These are phyloP conservation scores for Quercus berberidifolia DNA, from an alignment of 306 rosid species.

Conservation along the genomic window DNA sequence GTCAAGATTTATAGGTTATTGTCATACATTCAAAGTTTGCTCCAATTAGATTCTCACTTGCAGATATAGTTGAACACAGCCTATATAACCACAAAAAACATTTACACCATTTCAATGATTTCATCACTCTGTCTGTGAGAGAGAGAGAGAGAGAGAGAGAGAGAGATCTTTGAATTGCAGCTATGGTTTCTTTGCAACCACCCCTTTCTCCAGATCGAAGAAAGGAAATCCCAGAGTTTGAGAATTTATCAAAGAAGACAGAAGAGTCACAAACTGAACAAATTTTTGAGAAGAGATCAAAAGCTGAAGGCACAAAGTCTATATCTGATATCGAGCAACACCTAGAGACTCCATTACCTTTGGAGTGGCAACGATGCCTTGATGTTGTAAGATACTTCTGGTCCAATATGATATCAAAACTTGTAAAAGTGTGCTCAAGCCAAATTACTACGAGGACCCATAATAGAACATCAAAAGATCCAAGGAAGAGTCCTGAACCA, in stretches of 20 bases:
- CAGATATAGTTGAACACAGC: constrained; percentile 32
- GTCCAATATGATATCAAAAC: too few species aligned
- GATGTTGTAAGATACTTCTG: constrained; percentile 21
- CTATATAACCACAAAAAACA: constrained; percentile 54
- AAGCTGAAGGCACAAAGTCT: constrained; percentile 31
- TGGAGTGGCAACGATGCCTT: constrained; percentile 74
- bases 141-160: neutral
- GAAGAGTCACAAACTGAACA: constrained; percentile 36
- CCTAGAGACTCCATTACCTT: constrained; percentile 57
- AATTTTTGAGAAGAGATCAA: constrained; percentile 37
- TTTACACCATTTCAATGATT: constrained; percentile 7
- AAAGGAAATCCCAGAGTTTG: constrained; percentile 37
- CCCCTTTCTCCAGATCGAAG: constrained; percentile 46
- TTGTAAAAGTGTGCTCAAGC: neutral
- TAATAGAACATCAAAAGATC: constrained; percentile 45
- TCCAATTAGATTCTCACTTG: constrained; percentile 25
- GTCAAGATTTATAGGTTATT: too few species aligned
- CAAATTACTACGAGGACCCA: constrained; percentile 31
- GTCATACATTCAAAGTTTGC: constrained; percentile 27
- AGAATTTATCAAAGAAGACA: constrained; percentile 56
- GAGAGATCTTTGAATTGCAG: neutral
- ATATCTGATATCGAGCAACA: constrained; percentile 44
- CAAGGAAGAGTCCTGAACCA: constrained; percentile 36
- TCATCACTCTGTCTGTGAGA: neutral
- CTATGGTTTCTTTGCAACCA: constrained; percentile 62